These are phyloP conservation scores for Penicillium antarcticum DNA, from an alignment of 495 filamentous ascomycete genomes.

Conservation along the genomic window DNA sequence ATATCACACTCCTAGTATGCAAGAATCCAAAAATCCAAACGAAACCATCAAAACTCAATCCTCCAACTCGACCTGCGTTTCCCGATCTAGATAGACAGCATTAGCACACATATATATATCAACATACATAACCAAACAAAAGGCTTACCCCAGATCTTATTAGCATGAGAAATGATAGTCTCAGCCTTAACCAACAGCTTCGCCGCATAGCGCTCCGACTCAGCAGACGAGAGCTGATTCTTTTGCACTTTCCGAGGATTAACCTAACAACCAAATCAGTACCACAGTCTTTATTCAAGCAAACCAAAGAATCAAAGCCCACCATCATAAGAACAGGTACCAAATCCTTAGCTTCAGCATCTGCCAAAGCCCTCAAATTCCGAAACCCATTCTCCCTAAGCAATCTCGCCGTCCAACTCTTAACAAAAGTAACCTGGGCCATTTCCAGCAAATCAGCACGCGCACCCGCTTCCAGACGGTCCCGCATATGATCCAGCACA, in stretches of 20 bases:
- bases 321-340: slow-evolving; percentile 67
- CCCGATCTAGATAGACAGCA: slow-evolving; percentile 26
- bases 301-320: not conserved
- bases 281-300: no score
- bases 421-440: slow-evolving; percentile 72
- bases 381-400: slow-evolving; percentile 77
- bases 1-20: not conserved
- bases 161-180: slow-evolving; percentile 67
- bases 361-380: slow-evolving; percentile 63
- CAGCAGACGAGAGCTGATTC: slow-evolving; percentile 52
- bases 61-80: slow-evolving; percentile 44
- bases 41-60: slow-evolving; percentile 17
- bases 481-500: slow-evolving; percentile 74
- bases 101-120: not conserved
- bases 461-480: slow-evolving; percentile 71
- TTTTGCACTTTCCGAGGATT: slow-evolving; percentile 57
- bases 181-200: slow-evolving; percentile 67
- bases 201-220: slow-evolving; percentile 59
- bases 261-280: slow-evolving; percentile 12
- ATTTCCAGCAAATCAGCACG: slow-evolving; percentile 70
- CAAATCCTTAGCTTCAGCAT: slow-evolving; percentile 63
- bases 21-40: not conserved
- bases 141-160: slow-evolving; percentile 63
- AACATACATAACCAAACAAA: not conserved
- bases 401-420: slow-evolving; percentile 71